phyloP scores from a whole-genome alignment of 2,329 filamentous ascomycete species.

The Exophiala calicioides region DNA sequence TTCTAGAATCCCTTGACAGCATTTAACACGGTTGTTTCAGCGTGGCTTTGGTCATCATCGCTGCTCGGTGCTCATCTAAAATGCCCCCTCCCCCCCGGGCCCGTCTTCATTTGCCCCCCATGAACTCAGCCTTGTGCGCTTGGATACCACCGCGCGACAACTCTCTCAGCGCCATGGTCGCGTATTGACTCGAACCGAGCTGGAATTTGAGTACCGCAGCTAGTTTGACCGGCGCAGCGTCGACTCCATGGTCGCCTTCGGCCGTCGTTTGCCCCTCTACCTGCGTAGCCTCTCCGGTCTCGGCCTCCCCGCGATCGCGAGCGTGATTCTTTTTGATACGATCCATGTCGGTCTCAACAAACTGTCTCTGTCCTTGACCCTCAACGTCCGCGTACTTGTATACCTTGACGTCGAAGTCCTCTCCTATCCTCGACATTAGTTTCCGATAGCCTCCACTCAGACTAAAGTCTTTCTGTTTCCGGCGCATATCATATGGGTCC shows the following conservation, averaged over 20 bases:
- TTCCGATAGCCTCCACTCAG: slow-evolving; percentile 87
- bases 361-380: slow-evolving; percentile 71
- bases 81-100: not conserved
- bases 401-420: slow-evolving; percentile 66
- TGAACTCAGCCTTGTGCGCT: slow-evolving; percentile 64
- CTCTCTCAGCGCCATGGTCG: slow-evolving; percentile 79
- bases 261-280: not conserved
- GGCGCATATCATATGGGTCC: slow-evolving; percentile 83
- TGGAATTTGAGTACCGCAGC: slow-evolving; percentile 64
- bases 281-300: no score
- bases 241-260: slow-evolving; percentile 1
- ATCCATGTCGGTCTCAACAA: slow-evolving; percentile 86
- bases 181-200: slow-evolving; percentile 77
- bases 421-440: slow-evolving; percentile 70
- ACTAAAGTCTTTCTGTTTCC: slow-evolving; percentile 82
- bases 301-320: slow-evolving; percentile 1
- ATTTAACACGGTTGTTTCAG: no score
- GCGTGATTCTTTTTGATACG: slow-evolving; percentile 52
- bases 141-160: slow-evolving; percentile 69
- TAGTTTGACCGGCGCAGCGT: slow-evolving; percentile 31
- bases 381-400: slow-evolving; percentile 65
- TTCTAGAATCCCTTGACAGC: no score
- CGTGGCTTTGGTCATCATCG: no score
- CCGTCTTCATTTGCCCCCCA: slow-evolving; percentile 43
- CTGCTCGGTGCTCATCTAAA: no score